Conservation (phyloP, 805 yeast species). For the Candida ortonii region DNA sequence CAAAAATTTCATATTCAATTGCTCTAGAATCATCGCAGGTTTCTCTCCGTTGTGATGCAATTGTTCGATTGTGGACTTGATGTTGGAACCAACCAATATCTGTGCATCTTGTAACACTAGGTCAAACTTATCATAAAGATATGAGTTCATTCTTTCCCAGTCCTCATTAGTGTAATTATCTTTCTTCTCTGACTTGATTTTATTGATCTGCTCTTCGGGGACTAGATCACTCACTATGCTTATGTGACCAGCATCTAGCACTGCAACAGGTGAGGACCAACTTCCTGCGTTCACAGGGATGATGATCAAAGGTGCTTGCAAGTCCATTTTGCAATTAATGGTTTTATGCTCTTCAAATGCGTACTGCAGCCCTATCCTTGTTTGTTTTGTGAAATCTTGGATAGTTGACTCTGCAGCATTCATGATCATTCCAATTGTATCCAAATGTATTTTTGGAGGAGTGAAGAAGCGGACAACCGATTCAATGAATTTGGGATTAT, state of each 20-base stretch:
- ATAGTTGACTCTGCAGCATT: slow-evolving; percentile 94
- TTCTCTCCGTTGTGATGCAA: slow-evolving; percentile 48
- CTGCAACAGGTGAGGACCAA: slow-evolving; percentile 83
- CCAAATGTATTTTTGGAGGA: slow-evolving; percentile 82
- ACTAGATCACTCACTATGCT: slow-evolving; percentile 79
- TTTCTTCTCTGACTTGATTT: slow-evolving; percentile 61
- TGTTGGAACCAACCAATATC: slow-evolving; percentile 78
- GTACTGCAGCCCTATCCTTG: slow-evolving; percentile 88
- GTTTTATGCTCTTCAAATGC: slow-evolving; percentile 95
- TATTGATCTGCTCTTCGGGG: slow-evolving; percentile 62
- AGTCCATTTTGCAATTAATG: slow-evolving; percentile 75
- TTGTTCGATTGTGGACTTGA: slow-evolving; percentile 73
- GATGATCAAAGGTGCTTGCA: slow-evolving; percentile 90
- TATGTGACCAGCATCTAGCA: slow-evolving; percentile 94
- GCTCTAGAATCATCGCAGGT: slow-evolving; percentile 67
- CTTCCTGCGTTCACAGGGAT: slow-evolving; percentile 77
- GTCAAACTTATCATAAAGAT: slow-evolving; percentile 88
- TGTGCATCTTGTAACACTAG: slow-evolving; percentile 82
- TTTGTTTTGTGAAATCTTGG: slow-evolving; percentile 85
- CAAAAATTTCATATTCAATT: slow-evolving; percentile 66
- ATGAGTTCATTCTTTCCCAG: slow-evolving; percentile 68
- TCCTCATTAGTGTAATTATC: slow-evolving; percentile 57
- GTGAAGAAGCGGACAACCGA: slow-evolving; percentile 72
- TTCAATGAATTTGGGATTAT: slow-evolving; percentile 81
- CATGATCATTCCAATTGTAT: slow-evolving; percentile 86